These are phyloP conservation scores for Herpetospermum pedunculosum DNA, from an alignment of 306 rosid genomes.

Conservation along the genomic window DNA sequence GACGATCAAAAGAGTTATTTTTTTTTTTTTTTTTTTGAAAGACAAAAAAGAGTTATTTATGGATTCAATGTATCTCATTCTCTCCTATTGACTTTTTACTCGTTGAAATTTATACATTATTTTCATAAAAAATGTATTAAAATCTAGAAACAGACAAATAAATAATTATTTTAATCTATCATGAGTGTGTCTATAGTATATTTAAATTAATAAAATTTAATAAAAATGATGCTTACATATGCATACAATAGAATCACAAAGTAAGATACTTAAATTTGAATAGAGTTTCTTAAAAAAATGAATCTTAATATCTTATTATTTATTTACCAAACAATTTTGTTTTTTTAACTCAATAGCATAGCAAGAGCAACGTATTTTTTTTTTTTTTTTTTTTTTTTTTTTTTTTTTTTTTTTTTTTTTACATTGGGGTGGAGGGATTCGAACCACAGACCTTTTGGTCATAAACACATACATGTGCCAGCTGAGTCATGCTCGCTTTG, in stretches of 20 bases:
- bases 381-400: no score
- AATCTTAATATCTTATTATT: background rate
- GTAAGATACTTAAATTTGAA: background rate
- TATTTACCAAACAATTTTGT: background rate
- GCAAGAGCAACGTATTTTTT: no score
- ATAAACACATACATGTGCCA: no score
- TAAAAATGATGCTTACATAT: background rate
- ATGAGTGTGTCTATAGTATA: background rate
- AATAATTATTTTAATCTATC: background rate
- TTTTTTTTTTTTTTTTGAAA: no score
- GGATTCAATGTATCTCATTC: background rate
- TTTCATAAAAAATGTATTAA: background rate
- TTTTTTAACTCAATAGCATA: no score
- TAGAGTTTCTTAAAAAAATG: no score
- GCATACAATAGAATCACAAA: background rate
- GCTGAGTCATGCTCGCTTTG: no score
- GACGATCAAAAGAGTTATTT: no score
- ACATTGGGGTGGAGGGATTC: no score
- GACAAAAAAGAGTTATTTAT: no score
- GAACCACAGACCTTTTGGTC: no score
- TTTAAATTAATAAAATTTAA: background rate
- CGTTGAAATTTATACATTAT: background rate
- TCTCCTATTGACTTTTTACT: background rate
- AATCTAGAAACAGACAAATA: background rate
- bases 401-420: no score